phyloP scores from a whole-genome alignment of 768 basidiomycete species.

The Phanerodontia chrysosporium region DNA sequence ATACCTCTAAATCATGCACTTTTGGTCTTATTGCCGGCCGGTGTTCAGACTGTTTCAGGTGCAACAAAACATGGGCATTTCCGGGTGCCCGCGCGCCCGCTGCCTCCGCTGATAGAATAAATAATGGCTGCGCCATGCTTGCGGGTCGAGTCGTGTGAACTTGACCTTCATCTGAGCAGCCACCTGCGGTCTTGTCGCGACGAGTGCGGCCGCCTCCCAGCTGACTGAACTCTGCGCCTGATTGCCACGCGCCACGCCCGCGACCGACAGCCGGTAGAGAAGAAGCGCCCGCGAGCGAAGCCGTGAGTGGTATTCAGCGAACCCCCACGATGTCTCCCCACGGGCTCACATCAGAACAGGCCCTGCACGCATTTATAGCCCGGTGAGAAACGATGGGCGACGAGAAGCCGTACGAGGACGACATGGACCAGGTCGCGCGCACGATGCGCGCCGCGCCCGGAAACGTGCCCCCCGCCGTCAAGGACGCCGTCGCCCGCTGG shows the following conservation, averaged over 20 bases:
- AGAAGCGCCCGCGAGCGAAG: not conserved
- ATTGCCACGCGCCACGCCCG: not conserved
- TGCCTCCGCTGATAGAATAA: too few relatives aligned
- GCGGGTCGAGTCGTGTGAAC: too few relatives aligned
- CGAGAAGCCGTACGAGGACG: not conserved
- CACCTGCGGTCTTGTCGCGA: too few relatives aligned
- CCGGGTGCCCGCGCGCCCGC: too few relatives aligned
- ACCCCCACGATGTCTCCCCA: not conserved
- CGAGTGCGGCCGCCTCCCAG: too few relatives aligned
- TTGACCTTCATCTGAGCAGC: too few relatives aligned
- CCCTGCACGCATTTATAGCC: not conserved
- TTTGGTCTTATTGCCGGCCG: too few relatives aligned
- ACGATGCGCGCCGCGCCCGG: constrained; percentile 10
- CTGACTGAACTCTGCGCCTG: not conserved
- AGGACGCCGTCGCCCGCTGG: constrained; percentile 7
- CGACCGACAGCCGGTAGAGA: not conserved
- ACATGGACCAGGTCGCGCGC: not conserved
- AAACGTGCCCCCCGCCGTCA: constrained; percentile 3
- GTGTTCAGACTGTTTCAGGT: too few relatives aligned
- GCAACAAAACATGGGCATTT: too few relatives aligned
- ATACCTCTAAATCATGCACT: too few relatives aligned
- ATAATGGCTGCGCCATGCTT: too few relatives aligned
- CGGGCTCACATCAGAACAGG: not conserved
- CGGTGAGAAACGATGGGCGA: not conserved
- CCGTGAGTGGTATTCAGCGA: not conserved